Conservation (phyloP, 192 early-diverging fungal genomes). For the Coemansia sp. region DNA sequence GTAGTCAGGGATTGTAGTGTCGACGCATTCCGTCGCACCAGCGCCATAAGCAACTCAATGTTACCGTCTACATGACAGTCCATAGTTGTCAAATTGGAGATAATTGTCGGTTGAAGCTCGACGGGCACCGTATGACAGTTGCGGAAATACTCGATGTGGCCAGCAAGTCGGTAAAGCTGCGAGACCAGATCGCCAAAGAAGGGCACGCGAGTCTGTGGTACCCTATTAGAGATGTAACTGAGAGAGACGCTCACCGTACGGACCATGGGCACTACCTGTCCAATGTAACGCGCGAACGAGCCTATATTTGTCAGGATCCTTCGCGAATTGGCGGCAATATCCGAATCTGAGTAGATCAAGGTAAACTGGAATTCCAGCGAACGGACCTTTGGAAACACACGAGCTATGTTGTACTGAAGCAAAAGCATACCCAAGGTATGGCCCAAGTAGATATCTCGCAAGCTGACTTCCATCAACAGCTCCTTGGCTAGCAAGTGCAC, state of each 20-base stretch:
- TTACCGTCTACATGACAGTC: background rate
- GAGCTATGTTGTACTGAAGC: background rate
- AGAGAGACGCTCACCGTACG: background rate
- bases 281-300: background rate
- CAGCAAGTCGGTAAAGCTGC: background rate
- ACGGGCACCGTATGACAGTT: background rate
- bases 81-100: background rate
- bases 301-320: background rate
- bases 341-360: background rate
- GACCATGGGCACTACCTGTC: background rate
- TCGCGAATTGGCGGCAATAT: background rate
- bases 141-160: background rate
- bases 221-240: background rate
- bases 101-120: background rate
- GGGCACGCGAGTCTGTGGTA: background rate
- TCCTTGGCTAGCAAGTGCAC: background rate
- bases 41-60: background rate
- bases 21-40: background rate
- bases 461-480: background rate
- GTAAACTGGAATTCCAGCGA: background rate
- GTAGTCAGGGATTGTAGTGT: background rate
- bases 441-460: background rate
- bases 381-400: background rate
- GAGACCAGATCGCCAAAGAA: background rate
- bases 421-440: background rate